These are phyloP conservation scores for Penicillium odoratum DNA, from an alignment of 495 filamentous ascomycete genomes.

Conservation along the genomic window DNA sequence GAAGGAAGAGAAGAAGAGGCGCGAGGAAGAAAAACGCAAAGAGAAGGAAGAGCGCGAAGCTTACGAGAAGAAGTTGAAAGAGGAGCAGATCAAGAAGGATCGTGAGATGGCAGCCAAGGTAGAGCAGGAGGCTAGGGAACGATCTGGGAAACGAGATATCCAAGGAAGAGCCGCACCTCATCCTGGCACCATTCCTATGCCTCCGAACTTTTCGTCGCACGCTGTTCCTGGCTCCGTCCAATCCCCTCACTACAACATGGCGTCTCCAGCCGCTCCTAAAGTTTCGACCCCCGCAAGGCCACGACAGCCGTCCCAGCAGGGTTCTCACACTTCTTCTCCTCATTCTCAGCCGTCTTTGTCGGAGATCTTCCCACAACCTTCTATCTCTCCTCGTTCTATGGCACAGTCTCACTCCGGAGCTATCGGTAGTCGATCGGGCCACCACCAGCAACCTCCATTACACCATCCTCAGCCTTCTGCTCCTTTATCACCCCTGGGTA, in stretches of 20 bases:
- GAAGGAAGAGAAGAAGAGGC: conserved; percentile 71
- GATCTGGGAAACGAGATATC: conserved; percentile 45
- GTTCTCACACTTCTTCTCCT: conserved; percentile 67
- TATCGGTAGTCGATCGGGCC: conserved; percentile 30
- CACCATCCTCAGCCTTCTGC: conserved; percentile 54
- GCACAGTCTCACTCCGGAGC: conserved; percentile 37
- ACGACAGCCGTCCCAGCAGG: conserved; percentile 80
- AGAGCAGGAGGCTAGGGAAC: conserved; percentile 51
- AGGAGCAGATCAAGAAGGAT: conserved; percentile 65
- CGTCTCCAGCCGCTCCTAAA: conserved; percentile 82
- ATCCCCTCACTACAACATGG: conserved; percentile 76
- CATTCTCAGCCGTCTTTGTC: conserved; percentile 44
- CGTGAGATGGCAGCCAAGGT: too few species aligned
- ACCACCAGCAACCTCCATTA: conserved; percentile 37
- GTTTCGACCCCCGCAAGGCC: conserved; percentile 73
- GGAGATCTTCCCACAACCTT: conserved; percentile 36
- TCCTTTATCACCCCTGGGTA: conserved; percentile 54
- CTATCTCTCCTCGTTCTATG: conserved; percentile 45
- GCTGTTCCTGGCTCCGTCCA: conserved; percentile 46
- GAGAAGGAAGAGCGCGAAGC: conserved; percentile 77
- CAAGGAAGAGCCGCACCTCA: conserved; percentile 47
- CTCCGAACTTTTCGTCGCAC: conserved; percentile 52
- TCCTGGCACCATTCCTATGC: conserved; percentile 45
- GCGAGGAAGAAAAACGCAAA: conserved; percentile 60
- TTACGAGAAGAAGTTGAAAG: conserved; percentile 63